Percentiles rank a stretch among this genome's conserved stretches.
Conservation (phyloP, 2,329 filamentous ascomycete genomes). For the Aspergillus bombycis region DNA sequence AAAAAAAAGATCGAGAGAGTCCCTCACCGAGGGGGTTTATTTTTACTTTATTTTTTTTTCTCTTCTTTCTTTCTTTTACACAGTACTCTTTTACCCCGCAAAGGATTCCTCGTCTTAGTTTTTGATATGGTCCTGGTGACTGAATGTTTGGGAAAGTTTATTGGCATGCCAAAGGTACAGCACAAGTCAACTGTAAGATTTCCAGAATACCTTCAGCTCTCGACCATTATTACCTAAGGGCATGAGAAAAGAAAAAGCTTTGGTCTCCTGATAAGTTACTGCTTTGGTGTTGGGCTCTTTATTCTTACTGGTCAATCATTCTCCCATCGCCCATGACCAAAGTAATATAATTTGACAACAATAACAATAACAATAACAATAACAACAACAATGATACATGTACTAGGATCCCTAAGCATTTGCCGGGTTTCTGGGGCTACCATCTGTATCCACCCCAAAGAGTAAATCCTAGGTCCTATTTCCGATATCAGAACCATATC, state of each 20-base stretch:
- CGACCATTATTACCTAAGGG: conserved; percentile 2
- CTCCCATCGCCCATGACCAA: not conserved
- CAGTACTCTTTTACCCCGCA: conserved; percentile 7
- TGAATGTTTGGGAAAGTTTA: conserved; percentile 5
- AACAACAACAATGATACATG: not conserved
- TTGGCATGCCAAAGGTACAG: conserved; percentile 2
- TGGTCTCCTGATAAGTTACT: conserved; percentile 2
- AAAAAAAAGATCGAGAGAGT: not conserved
- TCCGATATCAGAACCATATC: not conserved
- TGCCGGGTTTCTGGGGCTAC: not conserved
- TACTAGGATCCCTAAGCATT: not conserved
- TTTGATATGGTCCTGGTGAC: conserved; percentile 5
- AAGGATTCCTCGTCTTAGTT: not conserved
- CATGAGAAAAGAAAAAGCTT: not conserved
- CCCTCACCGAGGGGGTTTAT: not conserved
- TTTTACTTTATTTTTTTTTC: not conserved
- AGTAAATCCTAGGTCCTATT: not conserved
- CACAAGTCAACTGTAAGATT: not conserved
- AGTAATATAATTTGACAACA: not conserved
- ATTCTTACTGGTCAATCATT: not conserved
- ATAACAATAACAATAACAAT: not conserved
- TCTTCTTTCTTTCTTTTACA: not conserved
- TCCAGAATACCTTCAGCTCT: not conserved
- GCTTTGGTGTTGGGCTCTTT: not conserved
- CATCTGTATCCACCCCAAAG: not conserved